Evolutionary conservation across 257 asterid species (phyloP), one percentile per base, ranked within the genome.

Genomic region (Solanum clarkiae): DNA sequence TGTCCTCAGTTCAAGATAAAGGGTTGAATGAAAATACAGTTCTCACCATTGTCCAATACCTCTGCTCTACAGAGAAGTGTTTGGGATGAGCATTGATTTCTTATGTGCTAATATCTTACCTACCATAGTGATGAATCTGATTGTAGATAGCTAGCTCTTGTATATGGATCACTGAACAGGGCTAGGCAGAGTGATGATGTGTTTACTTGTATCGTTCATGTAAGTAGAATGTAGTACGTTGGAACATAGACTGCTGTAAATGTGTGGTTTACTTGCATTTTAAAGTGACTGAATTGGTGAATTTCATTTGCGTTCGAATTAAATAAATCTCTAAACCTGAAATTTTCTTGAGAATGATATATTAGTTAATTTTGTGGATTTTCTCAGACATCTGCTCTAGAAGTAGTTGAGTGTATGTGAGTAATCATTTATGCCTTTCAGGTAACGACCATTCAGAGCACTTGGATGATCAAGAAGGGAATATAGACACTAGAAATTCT

Each of bases 401-500:
- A 70, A 62, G 83, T 68, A 47, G 63, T 29, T 51, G 66, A 42
- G 85, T 71, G 53, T 79, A 15, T 53, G 69, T 22, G 26, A 70
- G 86, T 86, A 66, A 80, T 57, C 80, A 15, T 63, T 24, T 7
- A 40, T 45, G 59, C 84, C 81, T 90, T 88, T 86, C 92, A 91
- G 97, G 91, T 85, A 90, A 90, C 80, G 88, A 81, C 68, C 83
- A 86, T 89, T 88, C 84, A 32, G 69, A 29, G 70, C 69, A 81
- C 88, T 87, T 79, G 13, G 92, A 86, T 59, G 84, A 82, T 71
- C 89, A 87, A 77, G 86, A 84, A 10, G 86, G 82, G 72, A 79
- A 44, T 17, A 11, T 55, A 70, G 87, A 84, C 26, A 62, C 86
- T 26, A 80, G 83, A 68, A 91, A 89, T 84, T 85, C 90, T 75